Evolutionary conservation across 768 basidiomycete genomes (phyloP), one percentile per base, ranked within the genome.

Genomic region (Cystofilobasidium ferigula): DNA sequence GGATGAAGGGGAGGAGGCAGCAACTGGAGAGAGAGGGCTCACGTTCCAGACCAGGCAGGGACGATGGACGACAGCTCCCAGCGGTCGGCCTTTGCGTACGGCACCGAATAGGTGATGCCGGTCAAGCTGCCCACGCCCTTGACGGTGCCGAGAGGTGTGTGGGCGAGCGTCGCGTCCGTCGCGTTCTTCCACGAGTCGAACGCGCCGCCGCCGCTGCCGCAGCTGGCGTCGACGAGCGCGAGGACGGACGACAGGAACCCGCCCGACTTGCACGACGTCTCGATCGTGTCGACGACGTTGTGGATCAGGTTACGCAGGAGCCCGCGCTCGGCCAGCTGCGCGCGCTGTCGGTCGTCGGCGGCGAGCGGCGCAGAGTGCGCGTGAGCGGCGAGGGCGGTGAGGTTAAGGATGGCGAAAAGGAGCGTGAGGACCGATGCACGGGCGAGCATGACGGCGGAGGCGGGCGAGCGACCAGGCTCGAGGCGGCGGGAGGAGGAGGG

Each of bases 21-120:
- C 45, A 8, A 30, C 14, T 16, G n/a, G 9, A 22, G 34, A 26
- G 35, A 36, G 48, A 16, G 14, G 35, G n/a, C 63, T 63, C 34
- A 57, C 63, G 56, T 63, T 14, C 10, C n/a, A 24, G 53, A n/a
- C 63, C 54, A 63, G 22, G 30, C n/a, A 1, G 40, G 32, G 20
- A 42, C 26, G 34, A 57, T 18, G 0, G 14, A 32, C 1, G 63
- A 57, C 10, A 40, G 14, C 14, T 53, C 32, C 62, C 62, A 63
- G 40, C 62, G 34, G 51, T 56, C 26, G n/a, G n/a, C 30, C 10
- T 6, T 28, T 4, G 35, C 62, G 30, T 63, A 63, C 14, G 48
- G 62, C 24, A 63, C 24, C 10, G 38, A n/a, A 26, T 16, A 56
- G 9, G 35, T 28, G 1, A 28, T 24, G 26, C 62, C 51, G 1